Evolutionary conservation across 345 rosid genomes (phyloP).

Genomic region (Salix purpurea): DNA sequence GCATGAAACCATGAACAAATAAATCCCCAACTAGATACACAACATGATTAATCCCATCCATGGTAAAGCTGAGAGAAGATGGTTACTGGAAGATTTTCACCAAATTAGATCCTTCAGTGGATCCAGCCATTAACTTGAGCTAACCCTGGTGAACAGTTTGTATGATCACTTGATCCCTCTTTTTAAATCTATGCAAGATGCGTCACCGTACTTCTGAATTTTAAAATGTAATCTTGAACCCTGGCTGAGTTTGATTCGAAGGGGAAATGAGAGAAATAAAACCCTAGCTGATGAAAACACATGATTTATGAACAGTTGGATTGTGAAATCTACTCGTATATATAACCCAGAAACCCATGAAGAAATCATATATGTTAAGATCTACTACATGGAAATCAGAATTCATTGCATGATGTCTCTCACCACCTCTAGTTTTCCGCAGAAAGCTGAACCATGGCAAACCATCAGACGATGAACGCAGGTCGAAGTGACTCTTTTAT

Average conservation of each 20-base stretch:
- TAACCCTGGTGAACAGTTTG: not conserved
- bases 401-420: not conserved
- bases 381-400: not conserved
- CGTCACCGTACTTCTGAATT: not conserved
- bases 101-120: not conserved
- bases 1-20: slow-evolving; percentile 27
- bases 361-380: not conserved
- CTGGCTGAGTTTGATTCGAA: not conserved
- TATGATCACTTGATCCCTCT: not conserved
- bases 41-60: not conserved
- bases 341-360: not conserved
- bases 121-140: not conserved
- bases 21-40: not conserved
- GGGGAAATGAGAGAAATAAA: not conserved
- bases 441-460: not conserved
- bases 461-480: not conserved
- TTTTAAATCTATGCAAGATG: not conserved
- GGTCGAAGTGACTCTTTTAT: not conserved
- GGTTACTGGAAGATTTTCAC: not conserved
- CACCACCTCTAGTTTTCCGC: not conserved
- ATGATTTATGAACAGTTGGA: not conserved
- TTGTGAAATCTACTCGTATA: not conserved
- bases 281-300: slow-evolving; percentile 7
- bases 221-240: not conserved
- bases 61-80: not conserved